Conservation (phyloP, 2,329 filamentous ascomycete species). For the Epichloe coenophiala region DNA sequence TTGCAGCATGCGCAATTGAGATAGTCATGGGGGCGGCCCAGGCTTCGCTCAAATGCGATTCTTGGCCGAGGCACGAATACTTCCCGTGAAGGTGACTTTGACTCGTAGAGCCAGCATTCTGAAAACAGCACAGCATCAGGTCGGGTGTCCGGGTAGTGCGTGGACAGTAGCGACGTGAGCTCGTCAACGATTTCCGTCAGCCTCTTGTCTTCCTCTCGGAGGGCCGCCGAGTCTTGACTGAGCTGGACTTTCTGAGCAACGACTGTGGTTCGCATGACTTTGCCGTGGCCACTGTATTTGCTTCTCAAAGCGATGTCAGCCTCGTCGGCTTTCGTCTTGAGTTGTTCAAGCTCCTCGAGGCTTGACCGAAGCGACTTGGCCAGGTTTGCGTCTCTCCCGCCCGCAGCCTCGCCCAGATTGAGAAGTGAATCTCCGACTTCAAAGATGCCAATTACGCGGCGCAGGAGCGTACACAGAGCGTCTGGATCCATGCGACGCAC, state of each 20-base stretch:
- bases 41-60: constrained; percentile 54
- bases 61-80: constrained; percentile 66
- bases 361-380: constrained; percentile 25
- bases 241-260: constrained; percentile 72
- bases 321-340: constrained; percentile 32
- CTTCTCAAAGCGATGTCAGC: constrained; percentile 47
- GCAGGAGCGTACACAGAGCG: constrained; percentile 15
- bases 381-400: constrained; percentile 19
- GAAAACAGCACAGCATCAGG: constrained; percentile 42
- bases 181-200: constrained; percentile 55
- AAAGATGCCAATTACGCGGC: constrained; percentile 15
- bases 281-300: constrained; percentile 59
- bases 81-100: constrained; percentile 53
- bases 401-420: constrained; percentile 18
- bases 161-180: constrained; percentile 14
- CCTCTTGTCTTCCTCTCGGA: constrained; percentile 56
- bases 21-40: constrained; percentile 64
- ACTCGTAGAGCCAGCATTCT: constrained; percentile 66
- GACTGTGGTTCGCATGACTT: constrained; percentile 61
- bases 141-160: constrained; percentile 12
- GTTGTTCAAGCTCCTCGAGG: constrained; percentile 29
- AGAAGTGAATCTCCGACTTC: constrained; percentile 24
- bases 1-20: constrained; percentile 59
- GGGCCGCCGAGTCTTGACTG: constrained; percentile 56
- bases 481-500: constrained; percentile 41